Conservation (phyloP, 768 basidiomycete species). For the Asterophora lycoperdoides region DNA sequence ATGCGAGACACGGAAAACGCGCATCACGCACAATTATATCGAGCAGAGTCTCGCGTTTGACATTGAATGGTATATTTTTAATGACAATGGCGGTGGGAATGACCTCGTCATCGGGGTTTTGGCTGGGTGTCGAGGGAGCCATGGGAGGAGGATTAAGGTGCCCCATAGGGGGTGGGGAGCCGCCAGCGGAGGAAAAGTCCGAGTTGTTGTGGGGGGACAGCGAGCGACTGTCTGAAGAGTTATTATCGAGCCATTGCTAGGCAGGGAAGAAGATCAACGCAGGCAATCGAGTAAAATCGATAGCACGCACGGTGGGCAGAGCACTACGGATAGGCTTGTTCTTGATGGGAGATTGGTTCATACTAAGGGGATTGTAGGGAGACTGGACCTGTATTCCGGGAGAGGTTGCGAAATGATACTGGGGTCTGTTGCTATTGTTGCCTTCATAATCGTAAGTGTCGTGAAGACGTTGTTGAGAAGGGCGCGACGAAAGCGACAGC, state of each 20-base stretch:
- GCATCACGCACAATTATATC: conserved; percentile 81
- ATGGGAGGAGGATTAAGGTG: conserved; percentile 44
- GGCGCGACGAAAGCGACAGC: conserved; percentile 60
- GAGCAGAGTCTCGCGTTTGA: conserved; percentile 93
- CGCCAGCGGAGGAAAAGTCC: conserved; percentile 84
- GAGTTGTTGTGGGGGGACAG: conserved; percentile 85
- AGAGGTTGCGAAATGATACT: conserved; percentile 69
- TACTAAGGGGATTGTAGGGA: conserved; percentile 54
- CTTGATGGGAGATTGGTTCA: conserved; percentile 70
- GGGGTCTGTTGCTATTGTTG: conserved; percentile 48
- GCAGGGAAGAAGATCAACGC: conserved; percentile 16
- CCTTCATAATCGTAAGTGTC: conserved; percentile 84
- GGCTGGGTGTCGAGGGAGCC: conserved; percentile 46
- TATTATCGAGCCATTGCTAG: conserved; percentile 86
- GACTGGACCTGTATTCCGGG: conserved; percentile 50
- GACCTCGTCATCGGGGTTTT: conserved; percentile 76
- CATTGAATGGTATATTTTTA: conserved; percentile 99
- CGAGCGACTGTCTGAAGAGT: conserved; percentile 66
- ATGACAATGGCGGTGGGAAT: conserved; percentile 99
- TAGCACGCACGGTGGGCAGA: conserved; percentile 64
- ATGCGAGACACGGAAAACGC: conserved; percentile 2
- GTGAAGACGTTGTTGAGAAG: conserved; percentile 74
- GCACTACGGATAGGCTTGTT: conserved; percentile 65
- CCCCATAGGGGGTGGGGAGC: conserved; percentile 61
- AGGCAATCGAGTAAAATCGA: conserved; percentile 19